Base-by-base conservation (phyloP, 495 filamentous ascomycete genomes). In the Jackrogersella minutella region DNA sequence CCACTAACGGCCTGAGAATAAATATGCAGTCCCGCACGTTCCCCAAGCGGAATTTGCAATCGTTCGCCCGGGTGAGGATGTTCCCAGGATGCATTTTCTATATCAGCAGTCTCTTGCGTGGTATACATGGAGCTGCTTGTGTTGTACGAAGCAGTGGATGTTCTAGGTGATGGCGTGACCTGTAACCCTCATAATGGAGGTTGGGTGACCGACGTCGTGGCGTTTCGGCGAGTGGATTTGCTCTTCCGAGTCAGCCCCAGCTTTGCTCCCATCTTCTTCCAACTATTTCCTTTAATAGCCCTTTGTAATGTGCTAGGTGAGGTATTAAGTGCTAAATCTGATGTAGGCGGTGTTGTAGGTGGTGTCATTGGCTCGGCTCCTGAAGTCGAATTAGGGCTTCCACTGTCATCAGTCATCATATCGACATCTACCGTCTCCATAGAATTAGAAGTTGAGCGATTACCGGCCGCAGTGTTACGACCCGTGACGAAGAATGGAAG, bases 251-350 rank as follows among this genome's bases (percentile, higher is more conserved):
- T 86, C 72, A 91, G 86, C 3, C 90, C 89, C 21, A 96, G 75
- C 75, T 89, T 91, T 52, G 86, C 87, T 8, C 90, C 87, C 86
- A 94, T 90, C 78, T 92, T 93, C 80, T 92, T 95, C 91, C 92
- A 96, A 57, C 86, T 80, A 60, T 79, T 86, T n/a, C 69, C 86
- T 77, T 73, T 78, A 66, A 79, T 82, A 74, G 70, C 79, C 30
- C 77, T 72, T 14, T 82, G 89, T 73, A 80, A 81, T 79, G 72
- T 81, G 68, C 63, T 79, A 40, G 68, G 87, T 44, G 72, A 82
- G 62, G 74, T 79, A 68, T 68, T 79, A 76, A 76, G 85, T 64
- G 75, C 85, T 81, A 73, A 85, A 79, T 87, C 80, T 0, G 81
- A 82, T 17, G 87, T 90, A 5, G 92, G 92, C 7, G 92, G 92